Base-by-base conservation (phyloP, 768 basidiomycete species). In the Podaxis sp. region DNA sequence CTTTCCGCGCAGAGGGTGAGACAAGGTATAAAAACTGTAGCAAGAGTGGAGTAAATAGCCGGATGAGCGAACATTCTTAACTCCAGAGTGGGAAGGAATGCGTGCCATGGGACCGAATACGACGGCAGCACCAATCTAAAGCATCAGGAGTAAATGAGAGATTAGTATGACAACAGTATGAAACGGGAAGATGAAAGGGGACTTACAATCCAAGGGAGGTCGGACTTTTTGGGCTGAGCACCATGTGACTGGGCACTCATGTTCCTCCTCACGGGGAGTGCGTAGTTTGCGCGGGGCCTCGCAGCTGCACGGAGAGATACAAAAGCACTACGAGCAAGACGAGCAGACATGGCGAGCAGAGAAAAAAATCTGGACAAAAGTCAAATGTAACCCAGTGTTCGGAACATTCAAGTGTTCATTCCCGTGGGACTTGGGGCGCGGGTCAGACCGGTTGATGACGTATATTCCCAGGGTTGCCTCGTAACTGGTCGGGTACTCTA, bases 191-290 rank as follows among this genome's bases (percentile, higher is more conserved):
- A 32, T 32, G 32, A 32, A 32, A 32, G 36, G 55, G 18, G 42
- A 74, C 77, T 65, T 59, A 80, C 79, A 53, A 78, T 72, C 79
- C 79, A 81, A 50, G 77, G 76, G 51, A 66, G 73, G 73, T 81
- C 79, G 55, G 68, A 73, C 57, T 73, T 70, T 65, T 71, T 73
- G 59, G 69, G 57, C n/a, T 65, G 55, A 28, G 67, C 65, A 59
- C 66, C 71, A 69, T 78, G 77, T 66, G 76, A 73, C 50, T 68
- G 59, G 35, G 73, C 70, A 59, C 69, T 70, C 72, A 75, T 76
- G 62, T 73, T 72, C 57, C 74, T 72, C 55, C 70, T 70, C 37
- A 46, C 71, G 67, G 55, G 70, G 59, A 36, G 46, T 18, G 67
- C 64, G 42, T 65, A 64, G 57, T 67, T 65, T 60, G 66, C 58